A percentile compares a stretch with the other conserved stretches of the same genome.
Conservation (phyloP, 139 green algal genomes). For the Picochlorum sp. region DNA sequence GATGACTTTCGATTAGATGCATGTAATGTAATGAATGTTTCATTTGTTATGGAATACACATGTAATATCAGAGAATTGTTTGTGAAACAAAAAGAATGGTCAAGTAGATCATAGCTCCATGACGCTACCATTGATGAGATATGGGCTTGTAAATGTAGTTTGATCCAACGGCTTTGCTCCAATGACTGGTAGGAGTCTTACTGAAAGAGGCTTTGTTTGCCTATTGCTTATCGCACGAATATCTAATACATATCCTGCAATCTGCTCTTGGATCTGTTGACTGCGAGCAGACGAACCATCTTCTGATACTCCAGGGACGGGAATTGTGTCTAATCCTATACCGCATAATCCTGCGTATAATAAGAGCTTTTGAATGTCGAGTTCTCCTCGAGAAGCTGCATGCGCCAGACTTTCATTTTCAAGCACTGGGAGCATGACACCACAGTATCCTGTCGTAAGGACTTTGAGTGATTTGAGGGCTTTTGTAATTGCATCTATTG, state of each 20-base stretch:
- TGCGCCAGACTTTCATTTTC: slow-evolving; percentile 36
- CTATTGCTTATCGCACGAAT: slow-evolving; percentile 12
- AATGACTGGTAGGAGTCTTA: slow-evolving; percentile 38
- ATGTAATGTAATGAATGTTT: too few relatives aligned
- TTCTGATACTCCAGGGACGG: slow-evolving; percentile 23
- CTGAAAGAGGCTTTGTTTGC: slow-evolving; percentile 32
- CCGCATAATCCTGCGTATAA: slow-evolving; percentile 41
- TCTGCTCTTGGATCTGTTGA: slow-evolving; percentile 1
- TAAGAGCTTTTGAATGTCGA: slow-evolving; percentile 31
- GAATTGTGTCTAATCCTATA: slow-evolving; percentile 46
- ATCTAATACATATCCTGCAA: slow-evolving; percentile 15
- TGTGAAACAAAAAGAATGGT: background rate
- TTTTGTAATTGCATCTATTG: slow-evolving; percentile 27
- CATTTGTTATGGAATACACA: too few relatives aligned
- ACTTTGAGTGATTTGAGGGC: slow-evolving; percentile 30
- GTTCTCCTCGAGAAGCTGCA: slow-evolving; percentile 11
- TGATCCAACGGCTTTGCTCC: slow-evolving; percentile 19
- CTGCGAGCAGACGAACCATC: too few relatives aligned
- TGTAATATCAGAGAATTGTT: too few relatives aligned
- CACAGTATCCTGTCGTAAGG: slow-evolving; percentile 28
- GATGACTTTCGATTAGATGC: too few relatives aligned
- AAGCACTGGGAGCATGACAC: slow-evolving; percentile 48
- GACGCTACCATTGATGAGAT: slow-evolving; percentile 33
- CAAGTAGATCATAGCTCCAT: slow-evolving; percentile 16
- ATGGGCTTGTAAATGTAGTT: slow-evolving; percentile 29